Evolutionary conservation across 2,329 filamentous ascomycete genomes (phyloP).

Genomic region (Cytospora piceicola): DNA sequence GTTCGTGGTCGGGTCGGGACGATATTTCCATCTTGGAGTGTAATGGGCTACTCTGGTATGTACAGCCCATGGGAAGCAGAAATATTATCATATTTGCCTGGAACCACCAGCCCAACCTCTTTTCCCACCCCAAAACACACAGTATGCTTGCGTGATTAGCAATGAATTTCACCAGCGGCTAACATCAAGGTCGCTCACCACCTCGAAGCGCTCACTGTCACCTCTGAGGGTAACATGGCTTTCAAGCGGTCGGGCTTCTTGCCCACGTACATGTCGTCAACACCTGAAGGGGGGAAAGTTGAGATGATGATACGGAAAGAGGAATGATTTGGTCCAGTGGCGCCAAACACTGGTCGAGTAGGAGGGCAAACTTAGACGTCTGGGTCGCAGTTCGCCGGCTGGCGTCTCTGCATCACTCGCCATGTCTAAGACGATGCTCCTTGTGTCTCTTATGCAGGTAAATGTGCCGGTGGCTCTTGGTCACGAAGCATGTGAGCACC

Average conservation of each 20-base stretch:
- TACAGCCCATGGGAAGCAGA: background rate
- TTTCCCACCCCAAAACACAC: background rate
- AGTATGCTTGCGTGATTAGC: background rate
- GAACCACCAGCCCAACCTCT: background rate
- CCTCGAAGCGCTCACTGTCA: constrained; percentile 25
- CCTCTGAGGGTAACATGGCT: constrained; percentile 15
- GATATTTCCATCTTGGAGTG: constrained; percentile 7
- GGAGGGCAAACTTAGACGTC: background rate
- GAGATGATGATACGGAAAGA: constrained; percentile 23
- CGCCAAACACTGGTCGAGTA: background rate
- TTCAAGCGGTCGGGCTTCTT: constrained; percentile 25
- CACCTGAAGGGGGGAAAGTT: constrained; percentile 2
- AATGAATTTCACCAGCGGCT: background rate
- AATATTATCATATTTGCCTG: background rate
- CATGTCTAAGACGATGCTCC: background rate
- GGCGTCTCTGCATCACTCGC: background rate
- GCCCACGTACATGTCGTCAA: constrained; percentile 11
- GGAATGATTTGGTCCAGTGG: constrained; percentile 6
- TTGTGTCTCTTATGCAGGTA: background rate
- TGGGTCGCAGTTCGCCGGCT: background rate
- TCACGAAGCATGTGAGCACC: background rate
- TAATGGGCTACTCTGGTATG: constrained; percentile 26
- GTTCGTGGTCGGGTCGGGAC: constrained; percentile 10
- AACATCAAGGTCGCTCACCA: background rate
- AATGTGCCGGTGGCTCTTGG: background rate